Evolutionary conservation across 2,329 filamentous ascomycete genomes (phyloP), one percentile per base, ranked within the genome.

Genomic region (Malbranchea cinnamomea): DNA sequence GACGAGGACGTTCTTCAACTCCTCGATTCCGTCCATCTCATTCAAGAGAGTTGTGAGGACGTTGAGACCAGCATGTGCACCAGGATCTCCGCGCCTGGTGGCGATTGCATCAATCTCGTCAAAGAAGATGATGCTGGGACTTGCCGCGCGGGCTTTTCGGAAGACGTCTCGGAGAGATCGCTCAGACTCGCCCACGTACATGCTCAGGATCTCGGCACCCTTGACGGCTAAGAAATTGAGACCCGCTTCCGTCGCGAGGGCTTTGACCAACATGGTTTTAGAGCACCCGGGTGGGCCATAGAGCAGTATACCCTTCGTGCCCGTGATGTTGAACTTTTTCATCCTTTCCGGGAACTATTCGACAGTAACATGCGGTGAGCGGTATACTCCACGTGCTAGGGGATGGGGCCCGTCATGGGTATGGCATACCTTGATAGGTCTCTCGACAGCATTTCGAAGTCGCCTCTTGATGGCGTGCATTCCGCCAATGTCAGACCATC

Each of bases 181-280:
- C 57, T 95, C 87, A 2, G 84, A 87, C 53, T 95, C 87, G 37
- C 87, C 87, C 11, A 95, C 85, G 54, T 94, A 95, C 81, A 92
- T 93, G 57, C 84, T 91, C 36, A 93, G 74, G 8, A 94, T 69
- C 54, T 94, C 87, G 20, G 83, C 83, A 15, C 84, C 87, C 57
- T 94, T 93, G 41, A 95, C 81, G 6, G 84, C 78, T 48, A 94
- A 76, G 62, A 94, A 94, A 52, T 94, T 94, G 55, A 91, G 76
- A 3, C 79, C 78, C 17, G 81, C 82, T 52, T 91, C 84, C 5
- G 83, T 92, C 10, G 87, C 87, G 42, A 92, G 71, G 16, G 87
- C 87, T 50, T 92, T 84, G 0, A 87, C 87, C 0, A 75, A 83
- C 50, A 94, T 71, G 0, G 87, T 95, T 57, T 95, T 95, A 39